Evolutionary conservation across 2,329 filamentous ascomycete genomes (phyloP), one percentile per base, ranked within the genome.

Genomic region (Leptographium galeiforme): DNA sequence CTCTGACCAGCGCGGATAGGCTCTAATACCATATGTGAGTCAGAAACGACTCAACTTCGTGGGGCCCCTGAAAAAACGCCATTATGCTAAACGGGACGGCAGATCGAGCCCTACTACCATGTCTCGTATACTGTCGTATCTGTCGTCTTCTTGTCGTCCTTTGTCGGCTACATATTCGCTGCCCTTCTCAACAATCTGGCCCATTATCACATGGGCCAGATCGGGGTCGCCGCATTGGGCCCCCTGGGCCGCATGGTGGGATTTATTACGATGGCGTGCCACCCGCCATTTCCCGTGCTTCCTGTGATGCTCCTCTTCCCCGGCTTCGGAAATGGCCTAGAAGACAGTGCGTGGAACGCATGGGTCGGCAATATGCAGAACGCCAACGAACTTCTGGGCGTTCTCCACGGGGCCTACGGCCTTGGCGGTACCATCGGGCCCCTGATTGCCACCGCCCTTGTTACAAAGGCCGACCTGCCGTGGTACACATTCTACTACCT

Each of bases 401-500:
- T 89, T 55, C 67, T 90, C 32, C 85, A 89, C 63, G 84, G 78
- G 1, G 78, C 78, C 40, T 91, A 89, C 61, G 85, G 85, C 0
- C 61, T 87, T 0, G 87, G 87, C 0, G 87, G 82, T 1, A 82
- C 84, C 0, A 69, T 89, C 13, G 73, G 76, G 4, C 87, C 86
- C 0, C 65, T 90, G 8, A 74, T 89, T 55, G 85, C 85, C 1
- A 89, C 87, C 0, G 76, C 77, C 6, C 81, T 91, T 77, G 78
- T 90, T 39, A 81, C 82, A 0, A 80, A 79, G 58, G 79, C 69
- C 0, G 59, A 69, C 5, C 62, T 84, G 50, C 70, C 71, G 0
- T 93, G 87, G 87, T 88, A 83, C 60, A 72, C 72, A 12, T 90
- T 85, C 66, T 91, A 87, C 66, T 89, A 88, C 62, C 68, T 89